Conservation (phyloP, 176 grass and related monocot species). For the Zizania latifolia region DNA sequence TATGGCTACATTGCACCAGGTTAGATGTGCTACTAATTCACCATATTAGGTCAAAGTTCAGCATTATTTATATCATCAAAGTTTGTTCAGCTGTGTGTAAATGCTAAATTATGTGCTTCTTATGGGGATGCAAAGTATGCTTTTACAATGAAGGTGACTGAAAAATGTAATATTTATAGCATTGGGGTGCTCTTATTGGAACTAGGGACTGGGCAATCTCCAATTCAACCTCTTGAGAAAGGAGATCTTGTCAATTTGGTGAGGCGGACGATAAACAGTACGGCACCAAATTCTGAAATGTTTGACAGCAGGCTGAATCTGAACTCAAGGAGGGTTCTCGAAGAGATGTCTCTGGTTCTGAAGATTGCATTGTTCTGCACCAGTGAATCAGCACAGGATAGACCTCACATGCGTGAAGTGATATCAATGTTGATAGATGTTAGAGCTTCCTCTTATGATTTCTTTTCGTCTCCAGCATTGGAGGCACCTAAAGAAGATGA, state of each 20-base stretch:
- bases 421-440: constrained; percentile 87
- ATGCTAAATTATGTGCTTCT: not conserved
- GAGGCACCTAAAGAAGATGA: constrained; percentile 36
- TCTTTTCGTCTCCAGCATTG: constrained; percentile 49
- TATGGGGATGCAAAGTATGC: constrained; percentile 70
- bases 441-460: constrained; percentile 49
- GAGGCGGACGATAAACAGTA: constrained; percentile 49
- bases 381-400: constrained; percentile 73
- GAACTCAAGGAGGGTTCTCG: constrained; percentile 47
- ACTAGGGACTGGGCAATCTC: constrained; percentile 72
- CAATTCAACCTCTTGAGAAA: constrained; percentile 92
- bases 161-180: constrained; percentile 92
- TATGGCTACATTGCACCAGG: constrained; percentile 97
- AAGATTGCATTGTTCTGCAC: constrained; percentile 96
- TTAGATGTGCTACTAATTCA: constrained; percentile 19
- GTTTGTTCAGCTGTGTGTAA: constrained; percentile 13
- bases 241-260: constrained; percentile 97
- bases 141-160: constrained; percentile 99
- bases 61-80: not conserved
- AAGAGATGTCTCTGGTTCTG: constrained; percentile 79
- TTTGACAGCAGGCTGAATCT: constrained; percentile 69
- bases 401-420: constrained; percentile 92
- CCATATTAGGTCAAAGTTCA: not conserved
- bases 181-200: constrained; percentile 86
- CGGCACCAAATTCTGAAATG: constrained; percentile 31